Evolutionary conservation across 129 eudicot species (phyloP).

Genomic region (Lonicera japonica): DNA sequence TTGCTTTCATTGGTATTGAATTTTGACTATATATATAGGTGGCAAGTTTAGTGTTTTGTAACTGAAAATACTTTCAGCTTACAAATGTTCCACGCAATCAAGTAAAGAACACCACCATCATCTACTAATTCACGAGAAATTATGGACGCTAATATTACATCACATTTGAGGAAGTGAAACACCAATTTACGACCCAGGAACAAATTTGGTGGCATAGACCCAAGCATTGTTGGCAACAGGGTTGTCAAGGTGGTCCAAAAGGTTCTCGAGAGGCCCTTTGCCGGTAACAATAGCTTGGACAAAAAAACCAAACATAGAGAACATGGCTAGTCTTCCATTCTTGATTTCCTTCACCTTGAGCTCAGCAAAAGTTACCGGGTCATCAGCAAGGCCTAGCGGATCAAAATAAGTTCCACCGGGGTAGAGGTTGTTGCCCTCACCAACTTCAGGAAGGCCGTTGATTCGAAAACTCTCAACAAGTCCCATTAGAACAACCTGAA

Average conservation of each 20-base stretch:
- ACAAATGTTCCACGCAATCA: no score
- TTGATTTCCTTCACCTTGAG: conserved; percentile 80
- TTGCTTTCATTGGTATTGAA: background rate
- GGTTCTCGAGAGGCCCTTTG: conserved; percentile 75
- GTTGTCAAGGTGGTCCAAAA: conserved; percentile 70
- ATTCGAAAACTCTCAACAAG: conserved; percentile 69
- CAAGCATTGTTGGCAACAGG: conserved; percentile 86
- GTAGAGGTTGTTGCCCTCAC: conserved; percentile 71
- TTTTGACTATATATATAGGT: background rate
- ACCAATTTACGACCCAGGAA: conserved; percentile 49
- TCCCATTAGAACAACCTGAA: conserved; percentile 74
- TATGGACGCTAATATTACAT: conserved; percentile 1
- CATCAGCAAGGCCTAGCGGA: conserved; percentile 74
- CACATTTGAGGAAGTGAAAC: background rate
- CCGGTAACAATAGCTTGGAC: conserved; percentile 77
- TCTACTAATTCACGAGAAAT: background rate
- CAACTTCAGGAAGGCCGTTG: conserved; percentile 71
- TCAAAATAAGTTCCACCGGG: conserved; percentile 79
- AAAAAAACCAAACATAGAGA: conserved; percentile 78
- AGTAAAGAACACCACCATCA: background rate
- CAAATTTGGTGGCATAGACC: conserved; percentile 79
- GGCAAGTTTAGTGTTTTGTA: background rate
- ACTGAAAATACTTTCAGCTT: background rate
- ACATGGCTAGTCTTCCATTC: conserved; percentile 83
- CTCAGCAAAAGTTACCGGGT: conserved; percentile 75